Evolutionary conservation across 2,329 filamentous ascomycete genomes (phyloP).

Genomic region (Fonsecaea nubica): DNA sequence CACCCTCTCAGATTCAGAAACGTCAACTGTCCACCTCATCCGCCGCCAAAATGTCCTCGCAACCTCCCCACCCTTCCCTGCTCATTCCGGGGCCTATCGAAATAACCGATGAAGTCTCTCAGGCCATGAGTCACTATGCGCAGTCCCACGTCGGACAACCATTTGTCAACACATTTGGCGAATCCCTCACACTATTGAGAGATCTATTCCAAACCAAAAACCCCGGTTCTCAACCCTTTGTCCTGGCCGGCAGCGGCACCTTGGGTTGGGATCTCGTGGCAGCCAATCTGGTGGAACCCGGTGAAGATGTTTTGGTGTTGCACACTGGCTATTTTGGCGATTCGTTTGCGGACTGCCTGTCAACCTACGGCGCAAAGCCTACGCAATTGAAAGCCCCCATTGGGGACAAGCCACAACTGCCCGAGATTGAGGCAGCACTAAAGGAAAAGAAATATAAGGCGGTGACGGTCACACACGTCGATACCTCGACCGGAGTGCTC

Average conservation of each 20-base stretch:
- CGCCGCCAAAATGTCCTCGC: slow-evolving; percentile 44
- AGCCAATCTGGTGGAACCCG: slow-evolving; percentile 88
- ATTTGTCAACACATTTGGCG: slow-evolving; percentile 90
- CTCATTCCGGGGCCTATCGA: slow-evolving; percentile 83
- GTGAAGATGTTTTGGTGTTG: slow-evolving; percentile 88
- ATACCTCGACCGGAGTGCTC: slow-evolving; percentile 94
- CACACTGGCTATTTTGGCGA: slow-evolving; percentile 98
- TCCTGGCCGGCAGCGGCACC: slow-evolving; percentile 93
- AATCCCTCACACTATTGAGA: slow-evolving; percentile 84
- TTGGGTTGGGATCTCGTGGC: slow-evolving; percentile 96
- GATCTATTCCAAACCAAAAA: slow-evolving; percentile 92
- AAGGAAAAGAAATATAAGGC: slow-evolving; percentile 92
- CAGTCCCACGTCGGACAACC: slow-evolving; percentile 91
- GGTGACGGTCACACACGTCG: slow-evolving; percentile 93
- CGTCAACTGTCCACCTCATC: slow-evolving; percentile 35
- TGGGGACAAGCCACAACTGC: slow-evolving; percentile 82
- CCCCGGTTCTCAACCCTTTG: slow-evolving; percentile 82
- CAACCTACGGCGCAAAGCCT: slow-evolving; percentile 86
- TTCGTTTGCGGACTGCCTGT: slow-evolving; percentile 89
- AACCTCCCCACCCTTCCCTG: slow-evolving; percentile 72
- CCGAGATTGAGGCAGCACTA: slow-evolving; percentile 86
- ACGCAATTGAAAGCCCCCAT: slow-evolving; percentile 90
- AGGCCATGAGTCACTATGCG: slow-evolving; percentile 41
- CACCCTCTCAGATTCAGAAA: slow-evolving; percentile 27
- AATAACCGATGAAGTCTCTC: slow-evolving; percentile 38